Percentiles rank a stretch among this genome's conserved stretches.
Conservation (phyloP, 345 rosid genomes). For the Corchorus capsularis region DNA sequence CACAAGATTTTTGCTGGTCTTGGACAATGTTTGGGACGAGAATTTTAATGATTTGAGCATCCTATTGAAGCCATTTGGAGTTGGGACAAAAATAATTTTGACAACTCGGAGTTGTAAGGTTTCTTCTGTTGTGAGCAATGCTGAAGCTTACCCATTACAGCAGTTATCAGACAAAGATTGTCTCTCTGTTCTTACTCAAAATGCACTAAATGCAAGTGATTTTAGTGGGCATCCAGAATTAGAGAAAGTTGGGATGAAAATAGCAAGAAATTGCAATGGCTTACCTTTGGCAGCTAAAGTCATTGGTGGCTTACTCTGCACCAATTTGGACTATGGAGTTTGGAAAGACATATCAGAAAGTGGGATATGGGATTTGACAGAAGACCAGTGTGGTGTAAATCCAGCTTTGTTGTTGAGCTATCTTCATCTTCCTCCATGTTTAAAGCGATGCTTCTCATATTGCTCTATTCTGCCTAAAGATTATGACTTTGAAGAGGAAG, state of each 20-base stretch:
- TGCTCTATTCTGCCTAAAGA: slow-evolving; percentile 24
- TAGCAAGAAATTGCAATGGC: slow-evolving; percentile 13
- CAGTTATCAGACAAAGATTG: slow-evolving; percentile 18
- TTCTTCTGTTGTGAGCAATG: slow-evolving; percentile 4
- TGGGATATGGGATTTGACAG: slow-evolving; percentile 16
- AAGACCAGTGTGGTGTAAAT: neutral
- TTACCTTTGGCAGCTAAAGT: slow-evolving; percentile 29
- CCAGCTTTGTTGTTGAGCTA: slow-evolving; percentile 21
- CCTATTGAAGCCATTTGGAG: slow-evolving; percentile 6
- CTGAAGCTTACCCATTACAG: neutral
- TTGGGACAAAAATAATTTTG: slow-evolving; percentile 34
- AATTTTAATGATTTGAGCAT: neutral
- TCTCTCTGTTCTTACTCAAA: slow-evolving; percentile 15
- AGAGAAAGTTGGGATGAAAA: slow-evolving; percentile 6
- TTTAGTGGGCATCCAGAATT: neutral
- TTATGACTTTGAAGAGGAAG: slow-evolving; percentile 8
- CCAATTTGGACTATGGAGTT: neutral
- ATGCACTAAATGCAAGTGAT: slow-evolving; percentile 12
- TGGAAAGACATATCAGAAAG: slow-evolving; percentile 24
- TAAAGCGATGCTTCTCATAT: slow-evolving; percentile 31
- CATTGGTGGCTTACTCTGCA: slow-evolving; percentile 15
- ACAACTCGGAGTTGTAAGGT: slow-evolving; percentile 5
- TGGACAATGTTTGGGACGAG: slow-evolving; percentile 23
- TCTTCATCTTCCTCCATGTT: slow-evolving; percentile 19
- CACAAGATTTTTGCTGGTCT: slow-evolving; percentile 1